A percentile compares a stretch with the other conserved stretches of the same genome.
Evolutionary conservation across 2,329 filamentous ascomycete genomes (phyloP).

Genomic region (Aspergillus ibericus): DNA sequence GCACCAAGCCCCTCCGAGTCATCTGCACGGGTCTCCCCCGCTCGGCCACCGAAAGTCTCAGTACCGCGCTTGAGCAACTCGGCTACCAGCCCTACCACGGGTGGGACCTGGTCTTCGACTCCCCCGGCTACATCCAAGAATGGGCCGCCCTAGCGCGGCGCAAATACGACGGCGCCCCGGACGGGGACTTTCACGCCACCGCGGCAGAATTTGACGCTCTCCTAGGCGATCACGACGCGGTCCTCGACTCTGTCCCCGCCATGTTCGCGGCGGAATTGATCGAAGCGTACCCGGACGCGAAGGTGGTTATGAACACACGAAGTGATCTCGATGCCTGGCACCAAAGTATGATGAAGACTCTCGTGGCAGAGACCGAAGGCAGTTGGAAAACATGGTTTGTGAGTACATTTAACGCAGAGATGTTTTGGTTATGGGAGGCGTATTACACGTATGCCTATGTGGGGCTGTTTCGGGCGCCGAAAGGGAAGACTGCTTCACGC

Average conservation of each 20-base stretch:
- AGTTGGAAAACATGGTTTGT: slow-evolving; percentile 11
- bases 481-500: neutral
- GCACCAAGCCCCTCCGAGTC: slow-evolving; percentile 21
- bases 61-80: slow-evolving; percentile 22
- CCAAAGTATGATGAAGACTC: slow-evolving; percentile 10
- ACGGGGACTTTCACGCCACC: slow-evolving; percentile 14
- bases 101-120: slow-evolving; percentile 17
- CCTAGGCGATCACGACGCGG: slow-evolving; percentile 28
- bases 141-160: slow-evolving; percentile 8
- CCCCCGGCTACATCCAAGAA: slow-evolving; percentile 10
- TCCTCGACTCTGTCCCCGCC: slow-evolving; percentile 32
- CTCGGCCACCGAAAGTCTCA: slow-evolving; percentile 26
- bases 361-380: slow-evolving; percentile 8
- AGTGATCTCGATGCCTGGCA: slow-evolving; percentile 14
- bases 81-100: slow-evolving; percentile 26
- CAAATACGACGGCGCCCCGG: slow-evolving; percentile 14
- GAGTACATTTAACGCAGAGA: slow-evolving; percentile 10
- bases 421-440: slow-evolving; percentile 14
- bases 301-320: slow-evolving; percentile 13
- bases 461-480: slow-evolving; percentile 9
- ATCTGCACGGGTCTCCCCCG: slow-evolving; percentile 27
- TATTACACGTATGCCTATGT: slow-evolving; percentile 10
- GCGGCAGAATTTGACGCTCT: slow-evolving; percentile 29
- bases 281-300: slow-evolving; percentile 32
- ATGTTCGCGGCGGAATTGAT: slow-evolving; percentile 36